These are phyloP conservation scores for Aspergillus udagawae DNA, from an alignment of 2,329 filamentous ascomycete genomes.

Conservation along the genomic window DNA sequence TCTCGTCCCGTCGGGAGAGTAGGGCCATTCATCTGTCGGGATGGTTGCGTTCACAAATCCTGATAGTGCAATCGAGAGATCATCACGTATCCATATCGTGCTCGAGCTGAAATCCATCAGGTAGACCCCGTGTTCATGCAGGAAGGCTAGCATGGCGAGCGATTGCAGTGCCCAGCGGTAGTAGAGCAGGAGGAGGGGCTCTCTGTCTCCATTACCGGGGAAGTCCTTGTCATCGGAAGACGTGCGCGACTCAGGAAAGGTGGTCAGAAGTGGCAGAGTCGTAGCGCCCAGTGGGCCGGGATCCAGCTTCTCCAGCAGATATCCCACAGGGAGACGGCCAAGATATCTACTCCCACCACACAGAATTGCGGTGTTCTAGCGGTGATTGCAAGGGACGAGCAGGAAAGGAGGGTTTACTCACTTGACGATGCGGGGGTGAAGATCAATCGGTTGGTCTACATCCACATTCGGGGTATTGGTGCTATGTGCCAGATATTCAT, in stretches of 20 bases:
- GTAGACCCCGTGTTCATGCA: constrained; percentile 1
- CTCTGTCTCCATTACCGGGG: not conserved
- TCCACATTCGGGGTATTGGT: not conserved
- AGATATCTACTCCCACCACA: constrained; percentile 4
- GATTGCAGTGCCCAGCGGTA: constrained; percentile 9
- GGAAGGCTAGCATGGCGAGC: not conserved
- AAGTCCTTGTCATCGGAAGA: not conserved
- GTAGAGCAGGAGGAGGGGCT: constrained; percentile 6
- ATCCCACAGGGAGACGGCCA: constrained; percentile 4
- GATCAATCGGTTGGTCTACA: constrained; percentile 2
- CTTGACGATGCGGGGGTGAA: constrained; percentile 3
- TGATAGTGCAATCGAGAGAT: constrained; percentile 3
- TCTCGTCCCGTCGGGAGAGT: constrained; percentile 1
- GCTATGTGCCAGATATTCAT: constrained; percentile 3
- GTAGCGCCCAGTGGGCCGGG: constrained; percentile 1
- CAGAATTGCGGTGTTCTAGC: not conserved
- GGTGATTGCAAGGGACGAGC: not conserved
- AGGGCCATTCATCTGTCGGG: constrained; percentile 5
- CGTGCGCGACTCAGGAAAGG: not conserved
- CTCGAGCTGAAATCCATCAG: constrained; percentile 3
- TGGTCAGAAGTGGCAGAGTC: constrained; percentile 1
- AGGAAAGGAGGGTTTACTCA: not conserved
- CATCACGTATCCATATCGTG: constrained; percentile 4
- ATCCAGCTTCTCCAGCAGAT: constrained; percentile 4
- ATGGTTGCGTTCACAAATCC: constrained; percentile 3